Base-by-base conservation (phyloP, 164 flowering plant species). In the Stephania yunnanensis region DNA sequence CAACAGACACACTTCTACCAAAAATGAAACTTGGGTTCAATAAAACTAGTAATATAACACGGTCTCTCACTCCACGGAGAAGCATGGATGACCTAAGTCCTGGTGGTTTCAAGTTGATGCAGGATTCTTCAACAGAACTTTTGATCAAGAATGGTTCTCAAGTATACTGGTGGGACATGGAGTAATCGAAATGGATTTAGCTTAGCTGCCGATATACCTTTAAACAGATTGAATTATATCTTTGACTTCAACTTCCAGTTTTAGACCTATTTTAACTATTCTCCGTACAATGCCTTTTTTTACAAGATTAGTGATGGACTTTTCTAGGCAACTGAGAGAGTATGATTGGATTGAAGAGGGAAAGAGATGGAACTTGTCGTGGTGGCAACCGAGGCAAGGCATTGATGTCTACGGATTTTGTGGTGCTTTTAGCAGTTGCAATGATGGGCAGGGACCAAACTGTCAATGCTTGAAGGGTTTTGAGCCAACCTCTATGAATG, bases 31-130 rank as follows among this genome's bases (percentile, higher is more conserved):
- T 92, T 72, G 76, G 83, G 30, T 55, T 75, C 19, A 72, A 90
- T 45, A 55, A 4, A 1, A 87, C 86, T 4, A 30, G 78, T 79
- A 3, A 36, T 36, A 12, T 11, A 73, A 8, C 42, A 30, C 84
- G 84, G 45, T 71, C 22, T 9, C 80, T 91, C 2, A 87, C 81
- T 68, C 85, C 92, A 10, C 90, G 95, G 95, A 90, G 78, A 69
- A 92, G 78, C 55, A 3, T 44, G 5, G 87, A 87, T 1, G 89
- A 92, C 81, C 97, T 97, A 9, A 81, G 90, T 5, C 78, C 86
- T 0, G 98, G 97, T 67, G 80, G 79, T 0, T 92, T 78, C 78
- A 76, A 86, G 19, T 78, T 89, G 8, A 86, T 87, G 78, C 73
- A 87, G 0, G 87, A 85, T 46, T 87, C 86, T 25, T 48, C 53